A percentile compares a stretch with the other conserved stretches of the same genome.
Conservation (phyloP, 169 alveolate genomes). For the Plasmodium adleri region DNA sequence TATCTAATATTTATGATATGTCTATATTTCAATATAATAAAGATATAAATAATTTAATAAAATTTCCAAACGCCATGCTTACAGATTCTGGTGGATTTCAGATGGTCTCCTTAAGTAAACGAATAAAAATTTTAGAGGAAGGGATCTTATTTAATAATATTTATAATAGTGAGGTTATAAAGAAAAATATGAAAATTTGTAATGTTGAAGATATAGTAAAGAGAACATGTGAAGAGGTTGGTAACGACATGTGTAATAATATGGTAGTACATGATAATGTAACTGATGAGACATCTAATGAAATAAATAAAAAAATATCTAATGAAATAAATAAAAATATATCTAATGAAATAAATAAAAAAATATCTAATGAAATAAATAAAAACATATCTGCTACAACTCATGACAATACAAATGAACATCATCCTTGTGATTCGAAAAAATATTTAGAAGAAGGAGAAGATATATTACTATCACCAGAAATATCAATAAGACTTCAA, state of each 20-base stretch:
- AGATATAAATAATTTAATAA: slow-evolving; percentile 95
- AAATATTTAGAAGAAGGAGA: slow-evolving; percentile 64
- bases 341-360: neutral
- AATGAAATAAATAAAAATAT: neutral
- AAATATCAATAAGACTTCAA: slow-evolving; percentile 94
- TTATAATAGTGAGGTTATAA: slow-evolving; percentile 54
- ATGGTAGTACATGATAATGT: no score
- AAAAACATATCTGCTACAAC: neutral
- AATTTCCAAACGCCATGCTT: slow-evolving; percentile 94
- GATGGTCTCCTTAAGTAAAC: slow-evolving; percentile 94
- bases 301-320: no score
- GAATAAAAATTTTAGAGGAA: slow-evolving; percentile 93
- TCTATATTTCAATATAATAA: slow-evolving; percentile 91
- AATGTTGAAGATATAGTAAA: neutral
- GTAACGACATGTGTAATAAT: no score
- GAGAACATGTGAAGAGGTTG: neutral
- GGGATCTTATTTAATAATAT: slow-evolving; percentile 96
- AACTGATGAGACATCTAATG: no score
- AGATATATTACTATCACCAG: slow-evolving; percentile 96
- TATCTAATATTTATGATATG: slow-evolving; percentile 96
- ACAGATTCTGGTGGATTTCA: slow-evolving; percentile 99
- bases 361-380: no score
- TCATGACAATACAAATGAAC: no score
- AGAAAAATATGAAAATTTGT: neutral
- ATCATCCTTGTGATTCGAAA: neutral